These are phyloP conservation scores for Colletotrichum endophyticum DNA, from an alignment of 2,329 filamentous ascomycete genomes.

Conservation along the genomic window DNA sequence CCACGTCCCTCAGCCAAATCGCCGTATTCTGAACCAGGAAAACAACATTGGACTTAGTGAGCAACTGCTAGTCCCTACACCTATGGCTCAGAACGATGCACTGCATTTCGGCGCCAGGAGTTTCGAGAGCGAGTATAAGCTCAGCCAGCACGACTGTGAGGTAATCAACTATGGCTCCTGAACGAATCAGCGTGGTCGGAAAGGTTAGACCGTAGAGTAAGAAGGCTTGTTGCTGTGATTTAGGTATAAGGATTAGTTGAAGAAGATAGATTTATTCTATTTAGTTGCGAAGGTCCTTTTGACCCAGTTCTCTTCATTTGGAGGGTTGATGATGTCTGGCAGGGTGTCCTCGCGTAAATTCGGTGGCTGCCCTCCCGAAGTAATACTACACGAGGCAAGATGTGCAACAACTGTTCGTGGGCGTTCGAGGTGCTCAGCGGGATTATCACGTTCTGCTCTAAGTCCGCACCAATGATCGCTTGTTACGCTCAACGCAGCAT, in stretches of 20 bases:
- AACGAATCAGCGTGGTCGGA: not conserved
- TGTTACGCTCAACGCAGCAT: not conserved
- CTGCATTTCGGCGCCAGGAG: not conserved
- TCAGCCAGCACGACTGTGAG: not conserved
- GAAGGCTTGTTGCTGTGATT: not conserved
- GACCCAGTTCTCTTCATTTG: fast-evolving
- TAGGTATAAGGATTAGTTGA: not conserved
- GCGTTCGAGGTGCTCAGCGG: too few species aligned
- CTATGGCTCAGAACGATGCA: not conserved
- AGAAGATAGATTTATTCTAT: not conserved
- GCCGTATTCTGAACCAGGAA: too few species aligned
- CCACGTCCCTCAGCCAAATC: too few species aligned
- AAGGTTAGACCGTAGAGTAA: fast-evolving
- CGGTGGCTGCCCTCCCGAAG: not conserved
- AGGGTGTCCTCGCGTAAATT: not conserved
- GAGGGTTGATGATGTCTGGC: fast-evolving
- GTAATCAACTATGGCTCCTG: not conserved
- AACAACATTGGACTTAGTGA: not conserved
- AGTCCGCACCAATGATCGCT: not conserved
- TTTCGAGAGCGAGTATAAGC: not conserved
- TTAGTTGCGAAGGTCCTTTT: not conserved
- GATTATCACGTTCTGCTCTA: not conserved
- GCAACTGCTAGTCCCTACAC: not conserved
- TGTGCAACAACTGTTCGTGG: fast-evolving
- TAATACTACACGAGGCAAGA: not conserved